phyloP scores from a whole-genome alignment of 352 stramenopile genomes.

The Aphanomyces stellatus region DNA sequence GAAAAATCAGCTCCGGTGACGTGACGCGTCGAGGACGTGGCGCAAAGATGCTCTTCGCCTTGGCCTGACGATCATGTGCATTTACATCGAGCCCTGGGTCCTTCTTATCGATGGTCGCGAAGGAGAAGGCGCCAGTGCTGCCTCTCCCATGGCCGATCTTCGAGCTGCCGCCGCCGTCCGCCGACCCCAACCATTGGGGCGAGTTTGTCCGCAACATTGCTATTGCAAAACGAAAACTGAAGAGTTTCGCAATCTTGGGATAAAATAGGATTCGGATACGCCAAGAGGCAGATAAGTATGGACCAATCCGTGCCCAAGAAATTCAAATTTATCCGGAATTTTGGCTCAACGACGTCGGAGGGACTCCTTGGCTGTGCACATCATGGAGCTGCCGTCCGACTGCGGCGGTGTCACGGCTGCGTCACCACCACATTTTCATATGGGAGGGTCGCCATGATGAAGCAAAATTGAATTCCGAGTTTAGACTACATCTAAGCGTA shows the following conservation, averaged over 20 bases:
- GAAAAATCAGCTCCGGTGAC: slow-evolving; percentile 26
- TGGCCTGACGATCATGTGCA: background rate
- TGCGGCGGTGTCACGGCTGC: too few relatives aligned
- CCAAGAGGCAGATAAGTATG: background rate
- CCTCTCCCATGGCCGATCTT: too few relatives aligned
- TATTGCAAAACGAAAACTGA: slow-evolving; percentile 21
- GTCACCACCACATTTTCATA: too few relatives aligned
- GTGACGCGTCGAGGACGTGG: slow-evolving; percentile 23
- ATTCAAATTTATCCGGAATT: background rate
- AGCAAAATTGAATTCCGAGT: too few relatives aligned
- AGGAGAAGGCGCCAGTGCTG: background rate
- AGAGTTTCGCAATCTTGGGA: background rate
- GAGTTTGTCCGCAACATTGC: slow-evolving; percentile 20
- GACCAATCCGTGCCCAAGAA: background rate
- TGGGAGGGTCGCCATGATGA: too few relatives aligned
- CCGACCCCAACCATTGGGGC: background rate
- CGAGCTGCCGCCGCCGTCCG: background rate
- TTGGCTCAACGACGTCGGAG: too few relatives aligned
- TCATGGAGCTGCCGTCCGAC: too few relatives aligned
- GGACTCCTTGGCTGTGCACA: too few relatives aligned
- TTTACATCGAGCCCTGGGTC: background rate
- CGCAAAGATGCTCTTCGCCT: slow-evolving; percentile 14
- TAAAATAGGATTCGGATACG: background rate
- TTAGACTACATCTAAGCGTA: slow-evolving; percentile 11
- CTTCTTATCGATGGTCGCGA: background rate